Evolutionary conservation across 345 rosid genomes (phyloP).

Genomic region (Eucalyptus coolabah): DNA sequence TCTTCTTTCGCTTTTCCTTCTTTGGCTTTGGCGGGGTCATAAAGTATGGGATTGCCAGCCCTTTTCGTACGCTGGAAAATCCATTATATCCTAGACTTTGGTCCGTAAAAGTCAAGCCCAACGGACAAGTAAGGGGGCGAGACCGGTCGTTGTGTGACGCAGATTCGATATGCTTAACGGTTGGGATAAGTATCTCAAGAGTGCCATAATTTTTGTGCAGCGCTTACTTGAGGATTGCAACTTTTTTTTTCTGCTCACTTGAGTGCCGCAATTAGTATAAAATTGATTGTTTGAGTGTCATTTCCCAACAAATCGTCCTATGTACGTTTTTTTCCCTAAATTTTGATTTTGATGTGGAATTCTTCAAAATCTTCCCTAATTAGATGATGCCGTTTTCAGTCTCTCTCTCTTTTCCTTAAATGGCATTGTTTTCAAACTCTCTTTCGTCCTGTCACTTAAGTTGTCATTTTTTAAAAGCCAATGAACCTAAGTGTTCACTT

Average conservation of each 20-base stretch:
- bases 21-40: not conserved
- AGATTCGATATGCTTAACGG: not conserved
- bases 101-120: not conserved
- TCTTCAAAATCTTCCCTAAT: not conserved
- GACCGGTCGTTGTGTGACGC: not conserved
- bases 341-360: not conserved
- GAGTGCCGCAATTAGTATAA: not conserved
- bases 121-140: not conserved
- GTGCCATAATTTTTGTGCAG: rapidly evolving
- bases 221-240: rapidly evolving
- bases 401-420: not conserved
- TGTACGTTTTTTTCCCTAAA: not conserved
- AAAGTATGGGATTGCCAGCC: not conserved
- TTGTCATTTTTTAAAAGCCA: too few species aligned
- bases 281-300: not conserved
- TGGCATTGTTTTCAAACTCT: not conserved
- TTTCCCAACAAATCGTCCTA: too few species aligned
- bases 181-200: not conserved
- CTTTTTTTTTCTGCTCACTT: too few species aligned
- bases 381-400: not conserved
- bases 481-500: not conserved
- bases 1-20: not conserved
- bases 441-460: not conserved
- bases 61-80: not conserved
- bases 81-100: not conserved